A percentile compares a stretch with the other conserved stretches of the same genome.
These are phyloP conservation scores for Populus tomentosa DNA, from an alignment of 441 rosid genomes.

Conservation along the genomic window DNA sequence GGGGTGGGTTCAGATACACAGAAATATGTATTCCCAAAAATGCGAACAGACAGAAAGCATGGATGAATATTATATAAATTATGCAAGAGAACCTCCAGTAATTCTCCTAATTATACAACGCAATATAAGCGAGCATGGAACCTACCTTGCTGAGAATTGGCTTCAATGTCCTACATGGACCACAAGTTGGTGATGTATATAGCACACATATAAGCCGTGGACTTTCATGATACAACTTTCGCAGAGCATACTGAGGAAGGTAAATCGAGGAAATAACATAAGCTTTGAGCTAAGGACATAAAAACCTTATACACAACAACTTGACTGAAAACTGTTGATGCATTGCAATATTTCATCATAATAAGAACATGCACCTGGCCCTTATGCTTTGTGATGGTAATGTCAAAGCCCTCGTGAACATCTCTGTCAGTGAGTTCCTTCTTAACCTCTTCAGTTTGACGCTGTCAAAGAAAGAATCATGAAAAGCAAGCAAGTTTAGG, in stretches of 20 bases:
- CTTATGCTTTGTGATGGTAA: constrained; percentile 66
- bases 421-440: constrained; percentile 83
- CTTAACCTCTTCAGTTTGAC: constrained; percentile 78
- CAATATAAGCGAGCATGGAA: background rate
- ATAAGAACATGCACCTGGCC: constrained; percentile 64
- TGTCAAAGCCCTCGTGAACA: constrained; percentile 82
- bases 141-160: constrained; percentile 92
- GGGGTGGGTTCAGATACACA: background rate
- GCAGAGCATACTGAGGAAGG: constrained; percentile 71
- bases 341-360: constrained; percentile 4
- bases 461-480: constrained; percentile 42
- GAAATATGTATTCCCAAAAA: background rate
- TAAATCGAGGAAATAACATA: background rate
- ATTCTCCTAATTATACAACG: background rate
- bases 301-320: background rate
- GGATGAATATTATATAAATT: background rate
- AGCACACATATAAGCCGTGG: constrained; percentile 83
- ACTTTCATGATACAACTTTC: constrained; percentile 95
- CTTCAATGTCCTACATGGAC: constrained; percentile 96
- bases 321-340: background rate
- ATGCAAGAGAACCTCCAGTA: background rate
- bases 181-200: constrained; percentile 91
- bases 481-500: constrained; percentile 16
- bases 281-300: constrained; percentile 6
- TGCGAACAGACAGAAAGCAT: background rate